Evolutionary conservation across 139 green algal species (phyloP).

Genomic region (Auxenochlorella pyrenoidosa): DNA sequence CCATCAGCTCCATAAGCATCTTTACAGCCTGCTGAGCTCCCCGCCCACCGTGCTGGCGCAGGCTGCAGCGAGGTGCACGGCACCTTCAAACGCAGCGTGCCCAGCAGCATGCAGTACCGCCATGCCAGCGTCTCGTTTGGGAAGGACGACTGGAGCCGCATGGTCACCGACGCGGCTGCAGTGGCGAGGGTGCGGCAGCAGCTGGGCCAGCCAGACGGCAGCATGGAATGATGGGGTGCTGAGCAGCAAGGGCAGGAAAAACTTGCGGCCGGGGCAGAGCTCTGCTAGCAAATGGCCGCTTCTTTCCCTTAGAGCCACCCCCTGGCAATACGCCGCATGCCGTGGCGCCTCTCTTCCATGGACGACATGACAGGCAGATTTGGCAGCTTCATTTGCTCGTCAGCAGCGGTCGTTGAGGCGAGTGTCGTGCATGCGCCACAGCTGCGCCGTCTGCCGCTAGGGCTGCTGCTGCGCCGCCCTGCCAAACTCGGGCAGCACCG

Average conservation of each 20-base stretch:
- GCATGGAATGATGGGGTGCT: neutral
- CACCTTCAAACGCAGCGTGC: slow-evolving; percentile 37
- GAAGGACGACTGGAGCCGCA: slow-evolving; percentile 1
- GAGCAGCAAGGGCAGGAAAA: neutral
- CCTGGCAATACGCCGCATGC: too few relatives aligned
- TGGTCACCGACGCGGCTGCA: neutral
- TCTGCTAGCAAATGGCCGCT: too few relatives aligned
- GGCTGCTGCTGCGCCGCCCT: neutral
- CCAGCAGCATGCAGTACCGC: slow-evolving; percentile 32
- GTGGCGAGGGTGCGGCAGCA: slow-evolving; percentile 7
- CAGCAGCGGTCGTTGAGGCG: too few relatives aligned
- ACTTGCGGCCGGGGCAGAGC: too few relatives aligned
- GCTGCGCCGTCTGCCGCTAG: too few relatives aligned
- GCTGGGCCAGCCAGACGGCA: neutral
- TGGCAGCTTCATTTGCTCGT: neutral
- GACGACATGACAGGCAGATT: neutral
- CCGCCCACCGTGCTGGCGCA: neutral
- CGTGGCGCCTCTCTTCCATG: too few relatives aligned
- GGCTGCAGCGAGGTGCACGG: slow-evolving; percentile 49
- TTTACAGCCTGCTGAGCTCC: neutral
- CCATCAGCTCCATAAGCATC: neutral
- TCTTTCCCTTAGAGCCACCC: too few relatives aligned
- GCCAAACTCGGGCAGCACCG: neutral
- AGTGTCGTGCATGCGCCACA: too few relatives aligned
- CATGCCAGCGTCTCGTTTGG: slow-evolving; percentile 5